These are phyloP conservation scores for Madurella fahalii DNA, from an alignment of 2,329 filamentous ascomycete species.

Conservation along the genomic window DNA sequence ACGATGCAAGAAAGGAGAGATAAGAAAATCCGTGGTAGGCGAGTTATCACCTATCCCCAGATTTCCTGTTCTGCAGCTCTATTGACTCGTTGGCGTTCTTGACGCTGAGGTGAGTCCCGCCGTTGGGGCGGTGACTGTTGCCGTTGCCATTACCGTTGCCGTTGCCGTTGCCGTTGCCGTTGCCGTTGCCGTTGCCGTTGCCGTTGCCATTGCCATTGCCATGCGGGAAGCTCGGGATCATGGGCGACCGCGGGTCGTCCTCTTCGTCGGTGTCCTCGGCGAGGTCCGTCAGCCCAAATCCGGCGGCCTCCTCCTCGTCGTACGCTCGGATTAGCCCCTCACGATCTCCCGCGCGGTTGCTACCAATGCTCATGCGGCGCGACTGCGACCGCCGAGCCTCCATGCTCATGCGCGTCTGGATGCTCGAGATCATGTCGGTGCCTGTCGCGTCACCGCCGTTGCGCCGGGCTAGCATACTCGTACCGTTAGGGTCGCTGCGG, in stretches of 20 bases:
- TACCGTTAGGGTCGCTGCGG: constrained; percentile 80
- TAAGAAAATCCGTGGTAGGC: background rate
- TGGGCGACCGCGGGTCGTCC: constrained; percentile 30
- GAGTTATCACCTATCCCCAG: constrained; percentile 30
- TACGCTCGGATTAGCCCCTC: constrained; percentile 85
- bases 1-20: background rate
- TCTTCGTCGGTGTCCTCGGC: constrained; percentile 72
- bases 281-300: constrained; percentile 74
- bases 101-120: constrained; percentile 10
- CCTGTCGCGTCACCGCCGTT: constrained; percentile 72
- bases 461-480: constrained; percentile 57
- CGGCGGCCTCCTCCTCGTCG: constrained; percentile 72
- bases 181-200: too few relatives aligned
- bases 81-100: constrained; percentile 34
- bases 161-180: constrained; percentile 27
- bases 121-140: constrained; percentile 26
- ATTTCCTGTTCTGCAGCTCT: constrained; percentile 49
- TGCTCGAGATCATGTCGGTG: constrained; percentile 83
- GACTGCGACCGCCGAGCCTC: constrained; percentile 71
- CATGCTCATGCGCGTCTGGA: constrained; percentile 91
- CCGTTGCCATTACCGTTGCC: constrained; percentile 21
- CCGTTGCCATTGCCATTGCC: constrained; percentile 31
- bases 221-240: constrained; percentile 34
- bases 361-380: constrained; percentile 48
- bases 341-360: constrained; percentile 63